Base-by-base conservation (phyloP, 139 green algal species). In the Coelastrella sp. region DNA sequence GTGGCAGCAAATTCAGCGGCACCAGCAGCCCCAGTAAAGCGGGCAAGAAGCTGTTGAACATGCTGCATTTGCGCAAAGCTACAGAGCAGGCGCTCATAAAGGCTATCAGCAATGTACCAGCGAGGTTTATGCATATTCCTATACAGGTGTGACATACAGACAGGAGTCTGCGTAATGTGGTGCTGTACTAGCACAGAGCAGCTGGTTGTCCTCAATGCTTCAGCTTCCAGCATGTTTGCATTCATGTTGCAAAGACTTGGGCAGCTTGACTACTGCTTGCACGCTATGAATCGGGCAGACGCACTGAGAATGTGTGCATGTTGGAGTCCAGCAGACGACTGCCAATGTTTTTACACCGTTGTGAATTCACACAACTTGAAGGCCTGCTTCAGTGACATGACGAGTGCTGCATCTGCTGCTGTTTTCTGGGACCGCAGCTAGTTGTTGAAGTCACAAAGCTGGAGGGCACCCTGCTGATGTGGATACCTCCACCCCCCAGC, bases 381-480 rank as follows among this genome's bases (percentile, higher is more conserved):
- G n/a, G n/a, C n/a, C n/a, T n/a, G n/a, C n/a, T n/a, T n/a, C n/a
- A n/a, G n/a, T n/a, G n/a, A n/a, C n/a, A n/a, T n/a, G n/a, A n/a
- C n/a, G n/a, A n/a, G n/a, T n/a, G n/a, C n/a, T n/a, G n/a, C 1
- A 40, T 71, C 21, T 11, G 15, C 79, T 67, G 59, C 59, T 30
- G 30, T 32, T 35, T 6, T 32, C n/a, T 71, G 62, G n/a, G 37
- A 40, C 7, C 27, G 35, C 66, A 75, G 66, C 37, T 82, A 17
- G 67, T 67, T 25, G 40, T 87, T n/a, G 78, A 85, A 40, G 21
- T 87, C 7, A 35, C 50, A 37, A 72, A 45, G 67, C 40, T 87
- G 41, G 81, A 87, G 67, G 67, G 81, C 27, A 69, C 34, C 15
- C 7, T 87, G 67, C n/a, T 84, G 66, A 43, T 85, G 40, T 87